phyloP scores from a whole-genome alignment of 1,139 yeast genomes.

The Scheffersomyces illinoinensis region DNA sequence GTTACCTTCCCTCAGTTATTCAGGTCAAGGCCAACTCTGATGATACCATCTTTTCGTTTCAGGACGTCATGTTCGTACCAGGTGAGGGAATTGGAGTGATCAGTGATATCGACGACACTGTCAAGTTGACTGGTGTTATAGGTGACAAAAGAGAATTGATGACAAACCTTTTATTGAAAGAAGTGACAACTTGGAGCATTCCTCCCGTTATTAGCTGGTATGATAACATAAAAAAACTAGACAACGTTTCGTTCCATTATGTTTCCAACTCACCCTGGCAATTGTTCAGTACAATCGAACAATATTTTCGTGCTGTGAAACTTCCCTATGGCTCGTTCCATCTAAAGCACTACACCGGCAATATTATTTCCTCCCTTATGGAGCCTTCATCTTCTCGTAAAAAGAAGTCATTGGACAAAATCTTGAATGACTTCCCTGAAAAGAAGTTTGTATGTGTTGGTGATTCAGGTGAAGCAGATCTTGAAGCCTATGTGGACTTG shows the following conservation, averaged over 20 bases:
- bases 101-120: slow-evolving; percentile 93
- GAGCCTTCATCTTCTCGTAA: slow-evolving; percentile 88
- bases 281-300: slow-evolving; percentile 62
- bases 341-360: slow-evolving; percentile 84
- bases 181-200: slow-evolving; percentile 64
- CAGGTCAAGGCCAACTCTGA: slow-evolving; percentile 42
- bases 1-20: slow-evolving; percentile 56
- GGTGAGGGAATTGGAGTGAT: slow-evolving; percentile 68
- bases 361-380: slow-evolving; percentile 73
- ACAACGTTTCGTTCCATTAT: slow-evolving; percentile 70
- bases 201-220: slow-evolving; percentile 79
- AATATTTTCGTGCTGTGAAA: slow-evolving; percentile 54
- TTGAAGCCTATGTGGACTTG: slow-evolving; percentile 83
- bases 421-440: slow-evolving; percentile 73
- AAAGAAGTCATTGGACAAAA: slow-evolving; percentile 58
- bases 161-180: slow-evolving; percentile 71
- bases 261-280: slow-evolving; percentile 98
- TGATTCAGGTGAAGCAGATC: slow-evolving; percentile 93
- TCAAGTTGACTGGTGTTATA: slow-evolving; percentile 84
- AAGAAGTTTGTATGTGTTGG: slow-evolving; percentile 84
- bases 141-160: slow-evolving; percentile 84
- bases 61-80: slow-evolving; percentile 44
- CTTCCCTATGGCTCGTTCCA: slow-evolving; percentile 82
- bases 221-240: slow-evolving; percentile 31
- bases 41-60: slow-evolving; percentile 47